Percentiles rank a stretch among this genome's conserved stretches.
Conservation (phyloP, 805 yeast genomes). For the Metschnikowia matae region DNA sequence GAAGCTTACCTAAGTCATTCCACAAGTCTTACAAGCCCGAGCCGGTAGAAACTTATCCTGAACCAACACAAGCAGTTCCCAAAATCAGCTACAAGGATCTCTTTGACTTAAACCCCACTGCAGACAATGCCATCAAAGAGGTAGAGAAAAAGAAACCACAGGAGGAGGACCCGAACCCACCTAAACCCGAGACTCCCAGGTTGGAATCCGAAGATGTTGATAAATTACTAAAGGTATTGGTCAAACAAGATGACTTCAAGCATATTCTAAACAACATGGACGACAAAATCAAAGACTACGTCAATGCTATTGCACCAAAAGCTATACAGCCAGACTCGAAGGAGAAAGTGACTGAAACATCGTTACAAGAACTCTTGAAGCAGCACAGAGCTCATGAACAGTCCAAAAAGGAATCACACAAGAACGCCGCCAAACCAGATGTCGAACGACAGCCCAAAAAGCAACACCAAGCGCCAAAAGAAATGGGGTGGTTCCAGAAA, state of each 20-base stretch:
- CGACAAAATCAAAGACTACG: conserved; percentile 1
- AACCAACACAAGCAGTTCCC: neutral
- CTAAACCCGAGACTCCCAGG: neutral
- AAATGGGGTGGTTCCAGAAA: neutral
- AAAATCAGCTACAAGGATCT: conserved; percentile 4
- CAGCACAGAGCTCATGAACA: neutral
- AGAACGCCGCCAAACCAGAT: neutral
- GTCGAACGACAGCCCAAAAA: neutral
- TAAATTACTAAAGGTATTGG: neutral
- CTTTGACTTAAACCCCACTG: neutral
- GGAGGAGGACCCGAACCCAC: neutral
- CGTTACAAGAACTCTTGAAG: neutral
- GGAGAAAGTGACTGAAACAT: neutral
- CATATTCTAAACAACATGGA: neutral
- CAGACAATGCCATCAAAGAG: neutral
- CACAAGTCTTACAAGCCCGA: neutral
- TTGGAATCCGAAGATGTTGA: neutral
- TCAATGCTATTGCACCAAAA: neutral
- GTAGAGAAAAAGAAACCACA: neutral
- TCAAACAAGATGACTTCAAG: neutral
- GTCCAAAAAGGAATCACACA: neutral
- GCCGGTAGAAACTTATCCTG: neutral
- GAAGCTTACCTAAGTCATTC: neutral
- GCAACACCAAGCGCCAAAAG: neutral
- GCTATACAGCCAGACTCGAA: neutral